Evolutionary conservation across 352 stramenopile genomes (phyloP), one percentile per base, ranked within the genome.

Genomic region (Pythium coloratum): DNA sequence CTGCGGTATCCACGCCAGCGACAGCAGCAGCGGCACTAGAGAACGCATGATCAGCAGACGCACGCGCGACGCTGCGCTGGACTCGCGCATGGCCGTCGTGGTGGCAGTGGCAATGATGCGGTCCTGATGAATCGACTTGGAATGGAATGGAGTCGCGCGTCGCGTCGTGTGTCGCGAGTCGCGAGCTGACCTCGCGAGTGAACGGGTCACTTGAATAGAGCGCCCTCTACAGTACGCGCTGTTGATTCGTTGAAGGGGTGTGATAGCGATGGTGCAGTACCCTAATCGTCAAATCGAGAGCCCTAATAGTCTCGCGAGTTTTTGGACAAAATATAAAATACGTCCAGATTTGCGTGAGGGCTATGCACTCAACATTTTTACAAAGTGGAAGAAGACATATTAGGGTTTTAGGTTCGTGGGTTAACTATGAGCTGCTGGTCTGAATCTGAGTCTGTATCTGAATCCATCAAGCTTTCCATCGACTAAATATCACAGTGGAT

Each of bases 401-500:
- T 47, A 47, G 40, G 16, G 40, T 20, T 47, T 18, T 13, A 20
- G 12, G 34, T 42, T 12, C 6, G 34, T 42, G 40, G 40, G 40
- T 30, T 30, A 30, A 30, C 0, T 1, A 40, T 53, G 46, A 53
- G 46, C 46, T 53, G 5, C 7, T 24, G 5, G 46, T 26, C 46
- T 53, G 46, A 53, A 20, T 32, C 46, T 24, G n/a, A 53, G 46
- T 53, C 46, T 53, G 46, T 32, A 13, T 53, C 46, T 53, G 46
- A 32, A 6, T 28, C 46, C 46, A 50, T 50, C 44, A 50, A 40
- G 7, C 7, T 13, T 13, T 40, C 7, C 1, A 0, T 12, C 1
- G 16, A 12, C 6, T 9, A 50, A 26, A 50, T 50, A 16, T 50
- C 44, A 50, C 5, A 18, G 0, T 13, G 13, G 44, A 28, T 12